Evolutionary conservation across 2,329 filamentous ascomycete genomes (phyloP).

Genomic region (Calonectria naviculata): DNA sequence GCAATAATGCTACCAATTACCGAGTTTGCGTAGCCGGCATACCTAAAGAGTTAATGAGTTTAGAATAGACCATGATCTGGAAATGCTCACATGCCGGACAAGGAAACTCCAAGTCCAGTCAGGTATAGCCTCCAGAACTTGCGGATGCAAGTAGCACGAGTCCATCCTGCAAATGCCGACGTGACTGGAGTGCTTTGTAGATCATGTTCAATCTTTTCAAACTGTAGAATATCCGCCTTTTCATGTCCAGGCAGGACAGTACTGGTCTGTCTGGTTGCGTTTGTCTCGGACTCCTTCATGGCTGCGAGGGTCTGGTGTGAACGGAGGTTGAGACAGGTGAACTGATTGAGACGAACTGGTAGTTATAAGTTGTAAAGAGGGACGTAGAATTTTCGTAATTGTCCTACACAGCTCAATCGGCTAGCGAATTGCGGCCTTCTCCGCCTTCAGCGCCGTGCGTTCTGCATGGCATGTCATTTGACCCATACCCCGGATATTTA

Average conservation of each 20-base stretch:
- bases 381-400: too few species aligned
- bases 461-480: background rate
- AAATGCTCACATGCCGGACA: slow-evolving; percentile 18
- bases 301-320: too few species aligned
- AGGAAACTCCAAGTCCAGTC: slow-evolving; percentile 17
- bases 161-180: slow-evolving; percentile 13
- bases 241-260: background rate
- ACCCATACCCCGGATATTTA: background rate
- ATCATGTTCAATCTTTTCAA: background rate
- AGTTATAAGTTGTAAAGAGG: too few species aligned
- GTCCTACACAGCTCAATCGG: too few species aligned
- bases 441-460: background rate
- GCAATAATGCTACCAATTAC: slow-evolving; percentile 24
- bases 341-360: too few species aligned
- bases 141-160: slow-evolving; percentile 12
- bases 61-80: background rate
- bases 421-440: background rate
- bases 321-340: too few species aligned
- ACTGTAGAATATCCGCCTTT: background rate
- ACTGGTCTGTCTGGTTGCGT: background rate
- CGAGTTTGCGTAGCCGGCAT: slow-evolving; percentile 20
- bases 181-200: background rate
- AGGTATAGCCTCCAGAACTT: slow-evolving; percentile 23
- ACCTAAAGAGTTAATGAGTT: background rate
- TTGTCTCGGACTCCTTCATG: background rate